A percentile compares a stretch with the other conserved stretches of the same genome.
Conservation (phyloP, 2,329 filamentous ascomycete species). For the Trichoderma afroharzianum region DNA sequence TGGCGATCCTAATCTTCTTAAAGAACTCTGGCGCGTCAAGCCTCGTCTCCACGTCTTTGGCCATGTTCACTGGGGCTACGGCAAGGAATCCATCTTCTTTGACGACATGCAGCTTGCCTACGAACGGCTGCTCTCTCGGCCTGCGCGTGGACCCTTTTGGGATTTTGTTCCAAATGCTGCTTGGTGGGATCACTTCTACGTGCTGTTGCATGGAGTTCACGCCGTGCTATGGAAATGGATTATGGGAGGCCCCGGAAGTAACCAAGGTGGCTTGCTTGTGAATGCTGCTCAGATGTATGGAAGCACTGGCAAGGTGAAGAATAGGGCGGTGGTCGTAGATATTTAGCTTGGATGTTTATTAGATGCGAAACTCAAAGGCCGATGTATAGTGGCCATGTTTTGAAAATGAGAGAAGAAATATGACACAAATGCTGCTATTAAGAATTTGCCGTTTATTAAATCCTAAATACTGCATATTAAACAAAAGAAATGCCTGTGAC, state of each 20-base stretch:
- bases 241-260: conserved; percentile 50
- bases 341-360: conserved; percentile 19
- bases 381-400: not conserved
- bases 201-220: conserved; percentile 45
- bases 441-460: not conserved
- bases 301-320: conserved; percentile 47
- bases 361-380: not conserved
- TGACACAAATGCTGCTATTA: not conserved
- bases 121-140: conserved; percentile 57
- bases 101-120: conserved; percentile 69
- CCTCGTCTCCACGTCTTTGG: conserved; percentile 80
- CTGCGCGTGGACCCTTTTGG: conserved; percentile 40
- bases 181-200: conserved; percentile 45
- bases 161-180: conserved; percentile 44
- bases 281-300: conserved; percentile 57
- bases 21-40: conserved; percentile 69
- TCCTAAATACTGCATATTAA: not conserved
- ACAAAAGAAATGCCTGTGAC: not conserved
- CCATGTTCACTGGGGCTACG: conserved; percentile 75
- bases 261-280: conserved; percentile 50
- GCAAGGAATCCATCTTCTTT: conserved; percentile 67
- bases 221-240: conserved; percentile 54
- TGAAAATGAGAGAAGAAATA: not conserved
- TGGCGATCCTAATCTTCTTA: conserved; percentile 67
- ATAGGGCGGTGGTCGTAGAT: conserved; percentile 36